Conservation (phyloP, 257 asterid genomes). For the Prunella vulgaris region DNA sequence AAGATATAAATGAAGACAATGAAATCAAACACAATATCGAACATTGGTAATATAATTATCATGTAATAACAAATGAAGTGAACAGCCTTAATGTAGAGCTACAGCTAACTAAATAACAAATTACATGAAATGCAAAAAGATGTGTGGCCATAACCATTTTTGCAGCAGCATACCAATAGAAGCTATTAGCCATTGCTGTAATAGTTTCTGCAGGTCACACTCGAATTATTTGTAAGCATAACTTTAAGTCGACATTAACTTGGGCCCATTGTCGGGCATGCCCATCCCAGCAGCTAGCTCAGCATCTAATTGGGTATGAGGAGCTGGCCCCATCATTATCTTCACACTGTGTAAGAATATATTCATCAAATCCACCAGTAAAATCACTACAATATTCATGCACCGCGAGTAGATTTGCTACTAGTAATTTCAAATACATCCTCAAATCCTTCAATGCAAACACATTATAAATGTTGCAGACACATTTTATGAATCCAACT, state of each 20-base stretch:
- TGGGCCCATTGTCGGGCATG: constrained; percentile 92
- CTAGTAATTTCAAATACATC: not conserved
- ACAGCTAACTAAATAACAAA: constrained; percentile 6
- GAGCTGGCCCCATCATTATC: constrained; percentile 78
- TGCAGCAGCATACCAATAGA: not conserved
- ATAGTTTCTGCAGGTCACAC: not conserved
- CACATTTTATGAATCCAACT: not conserved
- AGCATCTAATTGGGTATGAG: constrained; percentile 89
- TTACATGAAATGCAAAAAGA: not conserved
- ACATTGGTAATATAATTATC: not conserved
- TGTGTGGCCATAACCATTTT: not conserved
- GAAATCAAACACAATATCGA: not conserved
- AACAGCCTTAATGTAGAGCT: not conserved
- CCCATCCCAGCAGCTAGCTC: constrained; percentile 97
- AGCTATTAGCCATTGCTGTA: not conserved
- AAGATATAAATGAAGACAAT: not conserved
- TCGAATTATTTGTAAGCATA: not conserved
- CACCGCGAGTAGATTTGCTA: not conserved
- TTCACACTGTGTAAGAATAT: constrained; percentile 50
- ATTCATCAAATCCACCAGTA: not conserved
- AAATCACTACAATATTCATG: not conserved
- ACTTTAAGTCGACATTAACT: constrained; percentile 59
- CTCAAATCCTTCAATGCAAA: not conserved
- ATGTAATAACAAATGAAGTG: not conserved
- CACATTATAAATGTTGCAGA: not conserved